A percentile compares a stretch with the other conserved stretches of the same genome.
Conservation (phyloP, 1,284 basidiomycete genomes). For the Moniliella sp. region DNA sequence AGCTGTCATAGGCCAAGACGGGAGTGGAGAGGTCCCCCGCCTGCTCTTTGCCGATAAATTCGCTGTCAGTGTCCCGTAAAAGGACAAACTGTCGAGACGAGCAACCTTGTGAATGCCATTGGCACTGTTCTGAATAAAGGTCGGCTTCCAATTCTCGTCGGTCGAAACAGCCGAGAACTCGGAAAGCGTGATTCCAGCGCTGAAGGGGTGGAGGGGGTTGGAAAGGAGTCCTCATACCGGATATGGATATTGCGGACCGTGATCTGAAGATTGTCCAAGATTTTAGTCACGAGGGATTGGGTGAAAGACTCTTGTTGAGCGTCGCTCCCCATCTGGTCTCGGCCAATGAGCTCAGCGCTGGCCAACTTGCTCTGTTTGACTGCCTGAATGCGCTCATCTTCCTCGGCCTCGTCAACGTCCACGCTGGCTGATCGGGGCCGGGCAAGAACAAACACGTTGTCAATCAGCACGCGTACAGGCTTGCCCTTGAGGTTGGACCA, state of each 20-base stretch:
- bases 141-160: conserved; percentile 70
- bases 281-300: conserved; percentile 64
- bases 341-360: conserved; percentile 56
- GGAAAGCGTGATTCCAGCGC: conserved; percentile 72
- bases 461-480: conserved; percentile 72
- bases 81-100: conserved; percentile 61
- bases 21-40: no score
- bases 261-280: conserved; percentile 89
- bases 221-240: conserved; percentile 88
- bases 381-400: conserved; percentile 58
- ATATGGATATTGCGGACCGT: conserved; percentile 47
- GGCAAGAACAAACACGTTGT: conserved; percentile 88
- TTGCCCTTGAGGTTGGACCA: conserved; percentile 84
- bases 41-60: conserved; percentile 50
- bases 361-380: conserved; percentile 70
- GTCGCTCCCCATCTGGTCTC: conserved; percentile 38
- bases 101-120: conserved; percentile 83
- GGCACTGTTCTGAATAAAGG: conserved; percentile 75
- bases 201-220: conserved; percentile 87
- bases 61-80: conserved; percentile 85
- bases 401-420: conserved; percentile 57
- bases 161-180: conserved; percentile 85
- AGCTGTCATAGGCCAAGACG: conserved; percentile 54
- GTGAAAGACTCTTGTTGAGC: conserved; percentile 60
- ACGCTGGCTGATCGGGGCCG: conserved; percentile 53